These are phyloP conservation scores for Rossbeevera mucosa DNA, from an alignment of 768 basidiomycete species.

Conservation along the genomic window DNA sequence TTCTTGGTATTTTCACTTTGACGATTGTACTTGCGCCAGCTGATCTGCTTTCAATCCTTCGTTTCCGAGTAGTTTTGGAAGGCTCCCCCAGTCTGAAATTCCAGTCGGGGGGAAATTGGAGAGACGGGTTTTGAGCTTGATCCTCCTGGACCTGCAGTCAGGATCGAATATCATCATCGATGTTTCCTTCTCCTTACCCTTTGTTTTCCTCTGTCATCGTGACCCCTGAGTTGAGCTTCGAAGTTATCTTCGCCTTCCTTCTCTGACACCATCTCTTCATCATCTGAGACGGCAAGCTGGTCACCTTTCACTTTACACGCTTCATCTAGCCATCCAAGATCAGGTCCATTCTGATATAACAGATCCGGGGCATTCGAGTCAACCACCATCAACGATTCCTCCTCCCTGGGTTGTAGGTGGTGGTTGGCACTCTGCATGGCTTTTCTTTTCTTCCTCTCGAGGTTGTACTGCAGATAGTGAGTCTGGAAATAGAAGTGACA, in stretches of 20 bases:
- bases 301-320: constrained; percentile 28
- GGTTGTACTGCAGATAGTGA: constrained; percentile 14
- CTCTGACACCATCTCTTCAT: constrained; percentile 12
- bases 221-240: constrained; percentile 3
- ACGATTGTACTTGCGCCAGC: constrained; percentile 18
- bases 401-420: constrained; percentile 14
- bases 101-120: constrained; percentile 22
- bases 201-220: constrained; percentile 1
- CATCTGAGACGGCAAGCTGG: constrained; percentile 11
- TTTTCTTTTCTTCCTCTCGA: constrained; percentile 26
- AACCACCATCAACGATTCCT: constrained; percentile 29
- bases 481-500: neutral
- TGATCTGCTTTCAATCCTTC: constrained; percentile 7
- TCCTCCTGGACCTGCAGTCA: constrained; percentile 8
- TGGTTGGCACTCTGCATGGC: constrained; percentile 15
- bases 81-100: constrained; percentile 14
- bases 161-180: neutral
- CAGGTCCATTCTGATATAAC: constrained; percentile 8
- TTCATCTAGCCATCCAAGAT: constrained; percentile 27
- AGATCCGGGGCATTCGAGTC: constrained; percentile 25
- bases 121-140: neutral
- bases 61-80: constrained; percentile 10
- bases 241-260: constrained; percentile 21
- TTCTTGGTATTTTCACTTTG: constrained; percentile 18
- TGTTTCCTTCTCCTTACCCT: constrained; percentile 9